Base-by-base conservation (phyloP, 495 filamentous ascomycete species). In the Neurospora cerealis region DNA sequence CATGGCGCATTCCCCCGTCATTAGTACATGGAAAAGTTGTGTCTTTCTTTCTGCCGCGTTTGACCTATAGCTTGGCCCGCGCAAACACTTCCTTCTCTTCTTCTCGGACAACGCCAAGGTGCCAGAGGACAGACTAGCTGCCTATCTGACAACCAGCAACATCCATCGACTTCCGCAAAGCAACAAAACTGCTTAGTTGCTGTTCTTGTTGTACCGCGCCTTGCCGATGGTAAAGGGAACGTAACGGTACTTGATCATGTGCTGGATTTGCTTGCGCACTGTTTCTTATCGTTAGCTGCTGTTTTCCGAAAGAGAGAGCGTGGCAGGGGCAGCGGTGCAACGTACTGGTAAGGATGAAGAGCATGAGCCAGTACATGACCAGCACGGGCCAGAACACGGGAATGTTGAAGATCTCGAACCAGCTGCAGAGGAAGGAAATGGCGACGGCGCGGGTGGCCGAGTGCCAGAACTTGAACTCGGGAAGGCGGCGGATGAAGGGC, bases 221-320 rank as follows among this genome's bases (percentile, higher is more conserved):
- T 98, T 98, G 81, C 95, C 95, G 76, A 97, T 90, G 21, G 93
- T 91, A 87, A 98, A 98, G 48, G 95, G 95, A 38, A 98, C 94
- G 80, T 98, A 99, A 83, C 96, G 93, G 86, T 99, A 99, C 86
- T 98, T 99, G 89, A 99, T 97, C 96, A 99, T 99, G 84, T 97
- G 95, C 87, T 99, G 96, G 74, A 99, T 99, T 84, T 99, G 96
- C 83, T 94, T 91, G 79, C 96, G 89, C 96, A 99, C 94, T 97
- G 76, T 42, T 70, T 70, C 39, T 0, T 13, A 62, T 21, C 38
- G 79, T 86, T 73, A 83, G 82, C 39, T 72, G 73, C 71, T 11
- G 19, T 15, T 4, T 37, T 60, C 37, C 11, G 5, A 36, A 24
- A 75, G 34, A 66, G 37, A 32, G n/a, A 11, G 37, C 24, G 39